Base-by-base conservation (phyloP, 805 yeast species). In the Wickerhamiella hasegawae region DNA sequence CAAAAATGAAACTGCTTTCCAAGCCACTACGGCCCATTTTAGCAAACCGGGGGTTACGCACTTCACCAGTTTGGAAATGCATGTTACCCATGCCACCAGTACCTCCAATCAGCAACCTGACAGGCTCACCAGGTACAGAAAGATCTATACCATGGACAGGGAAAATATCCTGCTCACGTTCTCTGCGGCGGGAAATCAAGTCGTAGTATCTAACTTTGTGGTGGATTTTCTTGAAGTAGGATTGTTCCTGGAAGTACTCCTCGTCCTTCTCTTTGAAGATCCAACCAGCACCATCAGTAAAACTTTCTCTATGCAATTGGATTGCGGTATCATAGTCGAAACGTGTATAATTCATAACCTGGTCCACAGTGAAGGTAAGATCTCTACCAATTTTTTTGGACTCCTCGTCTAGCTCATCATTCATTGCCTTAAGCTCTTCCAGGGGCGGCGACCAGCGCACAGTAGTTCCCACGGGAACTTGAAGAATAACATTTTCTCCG, bases 51-150 rank as follows among this genome's bases (percentile, higher is more conserved):
- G 98, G 98, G 48, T 84, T 87, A 40, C 96, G 69, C 39, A 90
- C 73, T 34, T 73, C 71, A 31, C 76, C 66, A 1, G 95, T 83
- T 33, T 81, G 62, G 51, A 90, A 90, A 54, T 87, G 94, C 90
- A 83, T 83, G 55, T 90, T 90, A 1, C 98, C 98, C 61, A 87
- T 65, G 0, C 98, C 98, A 16, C 97, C 97, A 42, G 66, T 64
- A 8, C 98, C 98, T 29, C 98, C 98, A 45, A 68, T 69, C 31
- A 85, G 48, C 15, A 90, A 46, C 34, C 80, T 58, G 3, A 76
- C 54, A 1, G 97, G 95, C 31, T 66, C 68, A 2, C 66, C 66
- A 0, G 82, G 49, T 64, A 14, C 75, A 71, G 42, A 63, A 54
- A 39, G 65, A 54, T 90, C 98, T 18, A 82, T 51, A 0, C 97